Evolutionary conservation across 257 asterid genomes (phyloP), one percentile per base, ranked within the genome.

Genomic region (Rehmannia glutinosa): DNA sequence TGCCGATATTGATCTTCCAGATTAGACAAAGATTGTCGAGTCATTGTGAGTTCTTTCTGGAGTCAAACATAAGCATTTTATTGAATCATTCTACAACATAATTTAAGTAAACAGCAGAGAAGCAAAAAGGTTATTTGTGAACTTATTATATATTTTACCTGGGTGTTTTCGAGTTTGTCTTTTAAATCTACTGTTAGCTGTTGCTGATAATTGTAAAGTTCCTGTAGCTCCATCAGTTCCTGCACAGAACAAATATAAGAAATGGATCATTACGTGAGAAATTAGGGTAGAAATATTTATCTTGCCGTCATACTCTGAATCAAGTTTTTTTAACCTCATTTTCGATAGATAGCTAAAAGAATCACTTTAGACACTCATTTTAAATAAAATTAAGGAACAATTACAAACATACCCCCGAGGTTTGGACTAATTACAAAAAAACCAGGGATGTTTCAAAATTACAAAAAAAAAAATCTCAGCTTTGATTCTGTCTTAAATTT

Each of bases 171-270:
- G 17, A 86, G 83, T 62, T 82, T 69, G 23, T 72, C 82, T 15
- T 74, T 76, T 64, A 80, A 68, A 42, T 78, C 84, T 66, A 71
- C 77, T 9, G 78, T 80, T 30, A 82, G 71, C 52, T 77, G 80
- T 64, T 69, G 88, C 82, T 83, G 86, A 69, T 66, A 56, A 21
- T 55, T 72, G 41, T 79, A 77, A 35, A 79, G 77, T 57, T 76
- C 83, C 47, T 82, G 86, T 54, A 83, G 59, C 71, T 83, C 86
- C 73, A 19, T 35, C 50, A 81, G 36, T 78, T 80, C 69, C 89
- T 85, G 82, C 52, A 66, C 65, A 39, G 16, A 52, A 67, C 32
- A 55, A 45, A 21, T 17, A 36, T 20, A 13, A 53, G 13, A 46
- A 38, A 11, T 12, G 8, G 17, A 20, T 61, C 11, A 2, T 21